Base-by-base conservation (phyloP, 2,329 filamentous ascomycete species). In the Hirsutella minnesotensis region DNA sequence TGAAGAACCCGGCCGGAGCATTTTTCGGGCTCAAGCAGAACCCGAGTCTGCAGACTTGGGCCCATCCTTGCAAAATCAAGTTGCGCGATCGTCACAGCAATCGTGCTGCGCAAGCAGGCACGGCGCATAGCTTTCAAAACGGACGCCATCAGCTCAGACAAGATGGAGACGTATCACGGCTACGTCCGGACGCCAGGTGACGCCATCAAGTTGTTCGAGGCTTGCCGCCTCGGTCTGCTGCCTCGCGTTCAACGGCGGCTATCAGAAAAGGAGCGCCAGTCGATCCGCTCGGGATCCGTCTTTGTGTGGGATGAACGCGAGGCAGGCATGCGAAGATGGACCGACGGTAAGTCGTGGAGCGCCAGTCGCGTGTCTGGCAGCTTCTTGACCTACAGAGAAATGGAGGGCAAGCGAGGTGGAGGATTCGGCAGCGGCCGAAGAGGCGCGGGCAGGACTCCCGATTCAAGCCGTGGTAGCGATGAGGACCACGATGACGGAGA, bases 291-390 rank as follows among this genome's bases (percentile, higher is more conserved):
- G 1, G 92, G 92, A 36, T 98, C 92, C 0, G 90, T 98, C 3
- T 98, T 96, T 56, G 92, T 98, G n/a, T 98, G 92, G 92, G 92
- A 98, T 62, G 92, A 98, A 70, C 75, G 90, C 53, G 92, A 98
- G 69, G 92, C 92, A 10, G 92, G 92, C 51, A 98, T 98, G 92
- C 77, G 92, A 56, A 75, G 92, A 63, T 98, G 92, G 92, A 98
- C 92, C 1, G 92, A 98, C 55, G 92, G 92, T 44, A 98, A 98
- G 63, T 96, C 90, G 30, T 98, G 92, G 92, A 96, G 90, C 58
- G 92, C 92, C 29, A 96, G 90, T 66, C 79, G 92, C 48, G 92
- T 98, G 1, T 96, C 90, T 0, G 92, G 92, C 41, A 96, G 92
- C 67, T 98, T 98, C 61, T 66, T 98, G 46, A 96, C 92, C 8